Percentiles rank a stretch among this genome's conserved stretches.
Evolutionary conservation across 1,284 basidiomycete genomes (phyloP).

Genomic region (Phenoliferia sp.): DNA sequence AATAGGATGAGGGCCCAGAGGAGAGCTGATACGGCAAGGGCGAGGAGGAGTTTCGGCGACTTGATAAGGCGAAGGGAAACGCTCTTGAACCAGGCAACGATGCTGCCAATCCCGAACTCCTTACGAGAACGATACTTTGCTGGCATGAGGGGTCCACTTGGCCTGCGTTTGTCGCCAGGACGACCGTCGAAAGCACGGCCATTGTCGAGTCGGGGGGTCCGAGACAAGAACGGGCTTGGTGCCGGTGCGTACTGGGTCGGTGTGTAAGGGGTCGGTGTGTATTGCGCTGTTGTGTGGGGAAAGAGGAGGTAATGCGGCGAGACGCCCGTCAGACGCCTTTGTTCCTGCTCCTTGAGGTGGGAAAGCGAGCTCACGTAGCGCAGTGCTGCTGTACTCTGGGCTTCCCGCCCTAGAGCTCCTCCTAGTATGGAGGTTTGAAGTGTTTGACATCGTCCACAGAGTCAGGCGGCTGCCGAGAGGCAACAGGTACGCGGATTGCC

Average conservation of each 20-base stretch:
- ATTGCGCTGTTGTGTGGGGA: too few relatives aligned
- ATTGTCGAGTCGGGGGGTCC: constrained; percentile 10
- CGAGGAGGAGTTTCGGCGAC: background rate
- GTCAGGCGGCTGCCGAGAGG: too few relatives aligned
- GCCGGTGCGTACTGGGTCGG: too few relatives aligned
- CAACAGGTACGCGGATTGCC: too few relatives aligned
- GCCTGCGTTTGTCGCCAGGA: background rate
- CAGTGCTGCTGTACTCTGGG: background rate
- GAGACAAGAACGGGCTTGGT: background rate
- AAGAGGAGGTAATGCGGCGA: too few relatives aligned
- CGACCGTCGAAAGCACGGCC: background rate
- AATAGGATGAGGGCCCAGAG: constrained; percentile 9
- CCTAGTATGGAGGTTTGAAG: background rate
- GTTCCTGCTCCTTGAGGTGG: too few relatives aligned
- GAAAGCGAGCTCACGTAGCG: background rate
- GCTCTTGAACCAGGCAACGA: background rate
- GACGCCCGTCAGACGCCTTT: too few relatives aligned
- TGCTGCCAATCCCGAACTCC: background rate
- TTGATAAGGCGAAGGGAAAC: background rate
- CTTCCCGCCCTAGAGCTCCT: background rate
- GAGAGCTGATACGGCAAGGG: constrained; percentile 2
- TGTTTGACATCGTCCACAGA: background rate
- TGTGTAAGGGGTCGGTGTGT: too few relatives aligned
- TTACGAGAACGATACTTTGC: background rate
- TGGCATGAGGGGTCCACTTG: background rate